Conservation (phyloP, 352 stramenopile genomes). For the Phytophthora cajani region DNA sequence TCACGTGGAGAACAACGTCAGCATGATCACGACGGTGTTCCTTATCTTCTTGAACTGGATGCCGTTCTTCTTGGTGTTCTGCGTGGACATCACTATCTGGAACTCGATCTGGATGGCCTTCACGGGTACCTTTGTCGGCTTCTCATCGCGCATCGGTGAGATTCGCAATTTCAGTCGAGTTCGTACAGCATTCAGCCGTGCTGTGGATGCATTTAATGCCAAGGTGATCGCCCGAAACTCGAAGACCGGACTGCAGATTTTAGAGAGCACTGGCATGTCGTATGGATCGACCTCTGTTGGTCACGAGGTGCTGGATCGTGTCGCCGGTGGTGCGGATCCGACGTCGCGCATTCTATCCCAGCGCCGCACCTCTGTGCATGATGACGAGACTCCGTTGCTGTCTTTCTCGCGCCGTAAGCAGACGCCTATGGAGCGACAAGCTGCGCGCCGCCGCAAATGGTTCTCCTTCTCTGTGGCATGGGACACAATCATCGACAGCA, state of each 20-base stretch:
- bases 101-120: conserved; percentile 97
- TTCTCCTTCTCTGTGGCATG: conserved; percentile 98
- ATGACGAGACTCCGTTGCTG: conserved; percentile 80
- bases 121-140: conserved; percentile 96
- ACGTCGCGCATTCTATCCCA: conserved; percentile 39
- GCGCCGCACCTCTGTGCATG: conserved; percentile 41
- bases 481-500: conserved; percentile 97
- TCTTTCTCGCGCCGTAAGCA: conserved; percentile 90
- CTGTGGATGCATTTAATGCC: conserved; percentile 85
- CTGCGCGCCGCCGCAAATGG: conserved; percentile 97
- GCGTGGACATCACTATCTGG: conserved; percentile 99
- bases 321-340: conserved; percentile 44
- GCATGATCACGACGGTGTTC: conserved; percentile 83
- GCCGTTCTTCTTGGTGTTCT: conserved; percentile 98
- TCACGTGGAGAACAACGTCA: conserved; percentile 91
- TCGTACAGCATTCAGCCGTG: conserved; percentile 85
- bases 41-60: conserved; percentile 97
- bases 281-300: conserved; percentile 62
- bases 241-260: conserved; percentile 75
- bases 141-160: conserved; percentile 96
- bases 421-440: conserved; percentile 80
- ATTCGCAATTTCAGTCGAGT: conserved; percentile 94
- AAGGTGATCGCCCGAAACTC: conserved; percentile 85
- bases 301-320: conserved; percentile 66
- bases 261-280: conserved; percentile 40